These are phyloP conservation scores for Astrothelium macrocarpum DNA, from an alignment of 495 filamentous ascomycete genomes.

Conservation along the genomic window DNA sequence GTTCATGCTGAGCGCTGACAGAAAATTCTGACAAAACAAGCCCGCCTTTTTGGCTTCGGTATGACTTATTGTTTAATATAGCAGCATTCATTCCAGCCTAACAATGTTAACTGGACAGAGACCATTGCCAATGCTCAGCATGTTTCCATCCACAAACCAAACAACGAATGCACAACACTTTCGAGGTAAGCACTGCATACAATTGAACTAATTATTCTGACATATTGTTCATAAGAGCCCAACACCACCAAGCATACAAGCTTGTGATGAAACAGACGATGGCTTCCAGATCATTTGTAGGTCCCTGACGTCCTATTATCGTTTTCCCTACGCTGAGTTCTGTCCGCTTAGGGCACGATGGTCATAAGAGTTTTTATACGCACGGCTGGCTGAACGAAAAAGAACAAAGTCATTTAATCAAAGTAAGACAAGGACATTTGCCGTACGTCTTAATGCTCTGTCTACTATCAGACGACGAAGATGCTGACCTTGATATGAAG, in stretches of 20 bases:
- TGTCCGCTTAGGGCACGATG: slow-evolving; percentile 23
- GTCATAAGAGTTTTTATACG: slow-evolving; percentile 25
- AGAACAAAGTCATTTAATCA: not conserved
- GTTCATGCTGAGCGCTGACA: not conserved
- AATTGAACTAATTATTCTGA: not conserved
- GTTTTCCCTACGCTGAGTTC: not conserved
- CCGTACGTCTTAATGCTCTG: not conserved
- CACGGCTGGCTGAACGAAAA: slow-evolving; percentile 12
- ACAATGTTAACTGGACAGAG: not conserved
- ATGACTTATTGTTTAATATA: not conserved
- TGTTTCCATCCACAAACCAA: slow-evolving; percentile 3
- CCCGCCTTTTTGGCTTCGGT: slow-evolving; percentile 18
- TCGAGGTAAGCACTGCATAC: not conserved
- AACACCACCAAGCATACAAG: not conserved
- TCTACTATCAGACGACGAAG: not conserved
- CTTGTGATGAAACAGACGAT: not conserved
- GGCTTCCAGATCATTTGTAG: not conserved
- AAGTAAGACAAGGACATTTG: slow-evolving; percentile 15
- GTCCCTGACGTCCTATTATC: not conserved
- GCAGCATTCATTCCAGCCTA: not conserved
- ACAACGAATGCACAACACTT: not conserved
- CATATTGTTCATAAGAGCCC: not conserved
- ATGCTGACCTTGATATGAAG: not conserved
- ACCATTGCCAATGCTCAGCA: slow-evolving; percentile 15
- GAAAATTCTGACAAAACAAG: not conserved